Base-by-base conservation (phyloP, 805 yeast genomes). In the Candida ortonii region DNA sequence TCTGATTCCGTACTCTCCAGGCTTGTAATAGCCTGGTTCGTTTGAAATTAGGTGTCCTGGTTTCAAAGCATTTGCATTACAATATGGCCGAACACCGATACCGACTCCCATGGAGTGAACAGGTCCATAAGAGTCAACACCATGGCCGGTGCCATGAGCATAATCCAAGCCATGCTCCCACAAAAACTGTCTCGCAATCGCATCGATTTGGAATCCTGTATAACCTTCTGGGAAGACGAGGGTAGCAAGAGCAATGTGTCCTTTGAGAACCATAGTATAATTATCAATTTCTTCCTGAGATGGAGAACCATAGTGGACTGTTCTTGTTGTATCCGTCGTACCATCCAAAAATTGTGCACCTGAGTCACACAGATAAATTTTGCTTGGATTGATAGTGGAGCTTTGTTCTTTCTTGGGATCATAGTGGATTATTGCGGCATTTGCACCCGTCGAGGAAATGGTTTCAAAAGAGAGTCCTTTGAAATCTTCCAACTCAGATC, bases 341-440 rank as follows among this genome's bases (percentile, higher is more conserved):
- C 83, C 83, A 38, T 76, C 80, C 38, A 73, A 62, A 46, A 71
- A 77, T 45, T 77, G 84, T 9, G 78, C 66, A 6, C 84, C 83
- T 3, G 79, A 69, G 52, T 77, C 84, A 49, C 71, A 65, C 27
- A 77, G 62, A 51, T 75, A 77, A 15, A 76, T 61, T 30, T 72
- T 68, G 23, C 62, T 59, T 6, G 79, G 80, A 44, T 76, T 71
- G 27, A 77, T 75, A 7, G 68, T 57, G 6, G 73, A 48, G 39
- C 71, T 66, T 8, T 57, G 52, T 5, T 63, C 63, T 32, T 58
- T 53, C 9, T 55, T 47, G 4, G 94, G 93, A 25, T 76, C 63
- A 55, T 84, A 84, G 55, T 84, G 94, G 41, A 84, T 80, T 19
- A 84, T 66, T 2, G 93, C 84, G 7, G 86, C 84, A 54, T 83